phyloP scores from a whole-genome alignment of 2,329 filamentous ascomycete genomes.

The Aspergillus latus region DNA sequence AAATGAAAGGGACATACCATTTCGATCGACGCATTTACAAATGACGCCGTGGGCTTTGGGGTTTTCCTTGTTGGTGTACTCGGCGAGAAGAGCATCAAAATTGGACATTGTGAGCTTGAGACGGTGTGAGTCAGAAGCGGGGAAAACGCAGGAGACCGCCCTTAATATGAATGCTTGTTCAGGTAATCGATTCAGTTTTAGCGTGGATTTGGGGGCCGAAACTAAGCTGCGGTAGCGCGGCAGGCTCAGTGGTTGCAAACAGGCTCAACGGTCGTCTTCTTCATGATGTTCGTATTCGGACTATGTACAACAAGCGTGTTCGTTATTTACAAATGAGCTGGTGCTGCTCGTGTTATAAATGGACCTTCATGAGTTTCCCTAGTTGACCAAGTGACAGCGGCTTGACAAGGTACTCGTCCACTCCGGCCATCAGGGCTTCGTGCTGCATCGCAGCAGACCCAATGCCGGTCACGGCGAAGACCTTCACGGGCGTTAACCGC shows the following conservation, averaged over 20 bases:
- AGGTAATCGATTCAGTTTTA: no score
- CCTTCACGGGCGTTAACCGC: constrained; percentile 19
- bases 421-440: constrained; percentile 25
- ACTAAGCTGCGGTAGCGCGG: neutral
- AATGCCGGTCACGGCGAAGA: constrained; percentile 30
- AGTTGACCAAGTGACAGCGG: constrained; percentile 18
- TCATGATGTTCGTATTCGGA: neutral
- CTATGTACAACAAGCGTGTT: neutral
- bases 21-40: constrained; percentile 9
- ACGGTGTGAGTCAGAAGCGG: neutral
- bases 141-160: no score
- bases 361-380: neutral
- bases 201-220: neutral
- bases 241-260: no score
- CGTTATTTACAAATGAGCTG: neutral
- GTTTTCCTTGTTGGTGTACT: constrained; percentile 5
- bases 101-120: constrained; percentile 1
- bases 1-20: neutral
- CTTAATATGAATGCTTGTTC: no score
- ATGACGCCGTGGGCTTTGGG: constrained; percentile 9
- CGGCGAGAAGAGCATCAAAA: constrained; percentile 8
- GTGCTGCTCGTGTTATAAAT: neutral
- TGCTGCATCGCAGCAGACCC: constrained; percentile 29
- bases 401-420: constrained; percentile 30
- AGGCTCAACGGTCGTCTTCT: neutral